Conservation (phyloP, 768 basidiomycete genomes). For the Mycena filopes region DNA sequence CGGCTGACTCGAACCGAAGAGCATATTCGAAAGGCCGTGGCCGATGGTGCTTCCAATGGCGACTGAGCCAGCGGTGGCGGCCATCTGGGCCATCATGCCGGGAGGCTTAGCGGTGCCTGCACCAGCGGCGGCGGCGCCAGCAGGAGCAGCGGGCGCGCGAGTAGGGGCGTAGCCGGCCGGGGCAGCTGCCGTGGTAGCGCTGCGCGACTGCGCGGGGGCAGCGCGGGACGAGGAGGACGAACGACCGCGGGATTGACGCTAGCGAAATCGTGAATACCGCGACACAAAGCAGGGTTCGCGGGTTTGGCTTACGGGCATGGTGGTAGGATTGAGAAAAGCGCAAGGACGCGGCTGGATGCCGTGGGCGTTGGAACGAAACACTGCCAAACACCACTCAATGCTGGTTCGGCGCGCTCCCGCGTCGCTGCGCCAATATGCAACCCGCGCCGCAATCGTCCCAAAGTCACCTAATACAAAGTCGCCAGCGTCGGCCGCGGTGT, state of each 20-base stretch:
- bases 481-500: not conserved
- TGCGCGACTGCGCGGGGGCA: conserved; percentile 48
- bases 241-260: conserved; percentile 86
- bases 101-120: conserved; percentile 63
- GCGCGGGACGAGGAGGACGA: conserved; percentile 59
- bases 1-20: conserved; percentile 76
- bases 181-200: conserved; percentile 40
- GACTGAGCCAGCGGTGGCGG: conserved; percentile 90
- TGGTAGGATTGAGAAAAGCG: conserved; percentile 20
- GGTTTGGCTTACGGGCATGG: conserved; percentile 62
- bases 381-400: conserved; percentile 14
- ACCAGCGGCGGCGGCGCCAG: conserved; percentile 50
- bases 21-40: conserved; percentile 82
- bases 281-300: not conserved
- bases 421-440: conserved; percentile 26
- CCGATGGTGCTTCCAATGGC: conserved; percentile 90
- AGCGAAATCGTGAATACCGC: conserved; percentile 1
- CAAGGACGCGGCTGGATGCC: conserved; percentile 1
- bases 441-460: not conserved
- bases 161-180: conserved; percentile 56
- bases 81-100: conserved; percentile 86
- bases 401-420: conserved; percentile 9
- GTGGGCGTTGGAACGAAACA: not conserved
- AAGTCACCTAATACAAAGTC: not conserved
- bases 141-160: conserved; percentile 54